These are phyloP conservation scores for Ambrosia artemisiifolia DNA, from an alignment of 129 eudicot species.

Conservation along the genomic window DNA sequence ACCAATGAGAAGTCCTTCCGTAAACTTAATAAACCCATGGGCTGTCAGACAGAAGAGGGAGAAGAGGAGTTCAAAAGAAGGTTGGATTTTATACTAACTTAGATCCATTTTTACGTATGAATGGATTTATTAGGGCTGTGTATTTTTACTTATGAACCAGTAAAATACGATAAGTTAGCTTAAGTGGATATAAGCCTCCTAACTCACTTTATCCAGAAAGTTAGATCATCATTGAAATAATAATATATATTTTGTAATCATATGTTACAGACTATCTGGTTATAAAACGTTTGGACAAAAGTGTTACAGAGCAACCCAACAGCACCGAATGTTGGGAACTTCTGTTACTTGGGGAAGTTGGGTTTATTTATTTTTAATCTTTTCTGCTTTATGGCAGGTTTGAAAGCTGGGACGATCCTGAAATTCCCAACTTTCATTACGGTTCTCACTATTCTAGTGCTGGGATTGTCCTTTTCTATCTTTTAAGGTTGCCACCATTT, in stretches of 20 bases:
- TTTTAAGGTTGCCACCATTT: constrained; percentile 89
- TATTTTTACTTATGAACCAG: background rate
- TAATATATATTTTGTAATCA: background rate
- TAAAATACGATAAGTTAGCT: background rate
- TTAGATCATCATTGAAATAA: background rate
- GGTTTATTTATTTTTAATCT: background rate
- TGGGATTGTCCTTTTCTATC: constrained; percentile 97
- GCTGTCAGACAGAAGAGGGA: constrained; percentile 89
- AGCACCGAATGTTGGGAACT: background rate
- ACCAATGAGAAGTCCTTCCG: constrained; percentile 80
- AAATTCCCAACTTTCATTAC: constrained; percentile 92
- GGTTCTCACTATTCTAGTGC: constrained; percentile 99
- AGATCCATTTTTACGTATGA: background rate
- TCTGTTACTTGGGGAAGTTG: background rate
- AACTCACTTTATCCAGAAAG: background rate
- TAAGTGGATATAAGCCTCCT: background rate
- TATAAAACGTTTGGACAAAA: background rate
- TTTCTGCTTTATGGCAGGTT: constrained; percentile 41
- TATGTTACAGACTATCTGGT: background rate
- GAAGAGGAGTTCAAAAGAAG: constrained; percentile 96
- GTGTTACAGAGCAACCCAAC: too few species aligned
- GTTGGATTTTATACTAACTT: constrained; percentile 30
- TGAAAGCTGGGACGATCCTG: constrained; percentile 99
- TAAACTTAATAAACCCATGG: constrained; percentile 90
- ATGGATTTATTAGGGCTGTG: background rate